Percentiles rank a stretch among this genome's conserved stretches.
phyloP scores from a whole-genome alignment of 2,329 filamentous ascomycete genomes.

The Fusarium sp. region DNA sequence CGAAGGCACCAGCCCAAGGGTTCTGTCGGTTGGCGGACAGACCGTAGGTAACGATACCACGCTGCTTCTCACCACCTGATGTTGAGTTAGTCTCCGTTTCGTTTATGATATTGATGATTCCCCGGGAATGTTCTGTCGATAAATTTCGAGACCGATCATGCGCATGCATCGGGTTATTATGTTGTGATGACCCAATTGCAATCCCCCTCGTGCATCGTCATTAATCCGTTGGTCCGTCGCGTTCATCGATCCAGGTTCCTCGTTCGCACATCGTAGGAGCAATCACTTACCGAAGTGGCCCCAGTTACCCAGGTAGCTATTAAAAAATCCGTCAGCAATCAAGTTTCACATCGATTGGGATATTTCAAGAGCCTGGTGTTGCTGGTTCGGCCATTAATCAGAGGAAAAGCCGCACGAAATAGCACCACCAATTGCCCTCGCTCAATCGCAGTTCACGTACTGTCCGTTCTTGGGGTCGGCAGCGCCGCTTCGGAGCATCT shows the following conservation, averaged over 20 bases:
- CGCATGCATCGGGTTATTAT: background rate
- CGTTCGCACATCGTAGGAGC: conserved; percentile 29
- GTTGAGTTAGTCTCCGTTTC: conserved; percentile 37
- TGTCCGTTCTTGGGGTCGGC: conserved; percentile 51
- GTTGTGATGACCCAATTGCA: conserved; percentile 30
- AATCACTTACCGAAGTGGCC: conserved; percentile 76
- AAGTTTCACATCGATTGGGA: conserved; percentile 15
- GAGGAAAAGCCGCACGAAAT: conserved; percentile 50
- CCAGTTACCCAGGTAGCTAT: conserved; percentile 80
- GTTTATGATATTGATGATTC: background rate
- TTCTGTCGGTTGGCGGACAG: conserved; percentile 90
- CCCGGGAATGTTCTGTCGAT: background rate
- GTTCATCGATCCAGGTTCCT: conserved; percentile 26
- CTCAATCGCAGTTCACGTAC: conserved; percentile 45
- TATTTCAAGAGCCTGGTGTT: conserved; percentile 17
- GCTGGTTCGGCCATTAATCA: conserved; percentile 16
- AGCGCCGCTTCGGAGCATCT: conserved; percentile 49
- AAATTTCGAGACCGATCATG: background rate
- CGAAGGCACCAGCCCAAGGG: conserved; percentile 79
- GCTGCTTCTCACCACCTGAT: conserved; percentile 69
- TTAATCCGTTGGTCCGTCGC: conserved; percentile 41
- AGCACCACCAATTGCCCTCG: conserved; percentile 34
- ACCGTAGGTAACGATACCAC: conserved; percentile 76
- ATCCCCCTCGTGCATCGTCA: conserved; percentile 15
- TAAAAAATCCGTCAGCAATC: conserved; percentile 40